Evolutionary conservation across 768 basidiomycete genomes (phyloP).

Genomic region (Daedaleopsis sinensis): DNA sequence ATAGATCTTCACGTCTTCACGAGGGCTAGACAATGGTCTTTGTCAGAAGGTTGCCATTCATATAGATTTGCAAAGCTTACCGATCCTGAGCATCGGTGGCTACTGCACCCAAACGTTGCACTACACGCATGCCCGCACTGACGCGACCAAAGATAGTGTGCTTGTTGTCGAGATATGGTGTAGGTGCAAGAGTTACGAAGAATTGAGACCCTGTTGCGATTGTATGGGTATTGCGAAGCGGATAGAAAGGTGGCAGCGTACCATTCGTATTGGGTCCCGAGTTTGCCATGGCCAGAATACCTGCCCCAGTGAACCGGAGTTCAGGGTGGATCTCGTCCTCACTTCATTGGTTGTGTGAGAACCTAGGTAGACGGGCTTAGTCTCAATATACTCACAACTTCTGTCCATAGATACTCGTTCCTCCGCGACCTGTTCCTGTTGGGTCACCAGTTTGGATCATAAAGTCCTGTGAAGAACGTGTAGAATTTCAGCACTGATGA

Average conservation of each 20-base stretch:
- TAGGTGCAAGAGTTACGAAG: conserved; percentile 84
- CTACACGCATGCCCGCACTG: conserved; percentile 86
- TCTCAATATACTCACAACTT: conserved; percentile 66
- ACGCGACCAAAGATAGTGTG: conserved; percentile 94
- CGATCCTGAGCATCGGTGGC: conserved; percentile 86
- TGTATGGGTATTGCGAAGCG: background rate
- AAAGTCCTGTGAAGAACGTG: conserved; percentile 65
- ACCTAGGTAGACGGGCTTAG: too few relatives aligned
- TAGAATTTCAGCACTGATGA: background rate
- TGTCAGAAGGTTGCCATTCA: background rate
- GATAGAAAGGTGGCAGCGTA: conserved; percentile 28
- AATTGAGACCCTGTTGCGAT: conserved; percentile 83
- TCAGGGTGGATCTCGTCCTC: conserved; percentile 93
- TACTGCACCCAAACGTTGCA: conserved; percentile 90
- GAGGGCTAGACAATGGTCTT: conserved; percentile 36
- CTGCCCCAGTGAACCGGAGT: conserved; percentile 92
- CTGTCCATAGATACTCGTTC: conserved; percentile 86
- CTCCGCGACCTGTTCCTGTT: conserved; percentile 92
- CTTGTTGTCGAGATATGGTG: conserved; percentile 82
- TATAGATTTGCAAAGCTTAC: conserved; percentile 43
- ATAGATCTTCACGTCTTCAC: conserved; percentile 90
- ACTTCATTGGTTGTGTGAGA: conserved; percentile 39
- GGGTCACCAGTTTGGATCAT: conserved; percentile 98
- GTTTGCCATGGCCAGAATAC: conserved; percentile 97
- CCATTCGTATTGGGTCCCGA: conserved; percentile 94